phyloP scores from a whole-genome alignment of 805 yeast species.

The Pichia membranifaciens region DNA sequence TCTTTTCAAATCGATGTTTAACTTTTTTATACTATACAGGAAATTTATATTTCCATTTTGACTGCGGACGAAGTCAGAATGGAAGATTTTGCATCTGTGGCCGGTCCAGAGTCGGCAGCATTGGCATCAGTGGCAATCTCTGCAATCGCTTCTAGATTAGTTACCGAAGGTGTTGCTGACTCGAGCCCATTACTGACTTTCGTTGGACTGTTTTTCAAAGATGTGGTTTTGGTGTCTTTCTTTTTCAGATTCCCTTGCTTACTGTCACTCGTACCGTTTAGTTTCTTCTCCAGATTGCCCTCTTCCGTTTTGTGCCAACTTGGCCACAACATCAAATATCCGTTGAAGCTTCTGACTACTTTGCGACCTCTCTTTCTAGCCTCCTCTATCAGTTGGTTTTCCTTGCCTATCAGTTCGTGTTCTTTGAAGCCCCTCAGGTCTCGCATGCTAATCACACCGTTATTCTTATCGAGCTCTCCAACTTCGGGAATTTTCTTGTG shows the following conservation, averaged over 20 bases:
- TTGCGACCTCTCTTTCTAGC: conserved; percentile 12
- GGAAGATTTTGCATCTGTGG: too few species aligned
- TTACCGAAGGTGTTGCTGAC: not conserved
- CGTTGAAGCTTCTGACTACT: conserved; percentile 25
- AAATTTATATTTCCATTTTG: too few species aligned
- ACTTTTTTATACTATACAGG: too few species aligned
- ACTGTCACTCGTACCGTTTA: not conserved
- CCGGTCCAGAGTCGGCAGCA: too few species aligned
- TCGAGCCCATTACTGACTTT: too few species aligned
- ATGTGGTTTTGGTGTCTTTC: not conserved
- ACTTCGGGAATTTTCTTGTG: not conserved
- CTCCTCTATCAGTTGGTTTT: conserved; percentile 16
- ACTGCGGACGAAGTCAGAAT: too few species aligned
- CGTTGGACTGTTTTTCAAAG: too few species aligned
- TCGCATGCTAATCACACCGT: conserved; percentile 8
- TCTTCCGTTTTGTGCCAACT: conserved; percentile 19
- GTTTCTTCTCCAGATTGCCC: conserved; percentile 3
- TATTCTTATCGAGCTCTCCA: conserved; percentile 15
- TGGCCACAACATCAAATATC: conserved; percentile 21
- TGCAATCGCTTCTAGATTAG: too few species aligned
- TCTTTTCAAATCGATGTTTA: too few species aligned
- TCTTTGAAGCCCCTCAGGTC: conserved; percentile 12
- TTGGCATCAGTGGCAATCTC: too few species aligned
- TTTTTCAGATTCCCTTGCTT: not conserved
- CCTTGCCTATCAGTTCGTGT: conserved; percentile 1